A percentile compares a stretch with the other conserved stretches of the same genome.
These are phyloP conservation scores for Phytophthora crassamura DNA, from an alignment of 352 stramenopile species.

Conservation along the genomic window DNA sequence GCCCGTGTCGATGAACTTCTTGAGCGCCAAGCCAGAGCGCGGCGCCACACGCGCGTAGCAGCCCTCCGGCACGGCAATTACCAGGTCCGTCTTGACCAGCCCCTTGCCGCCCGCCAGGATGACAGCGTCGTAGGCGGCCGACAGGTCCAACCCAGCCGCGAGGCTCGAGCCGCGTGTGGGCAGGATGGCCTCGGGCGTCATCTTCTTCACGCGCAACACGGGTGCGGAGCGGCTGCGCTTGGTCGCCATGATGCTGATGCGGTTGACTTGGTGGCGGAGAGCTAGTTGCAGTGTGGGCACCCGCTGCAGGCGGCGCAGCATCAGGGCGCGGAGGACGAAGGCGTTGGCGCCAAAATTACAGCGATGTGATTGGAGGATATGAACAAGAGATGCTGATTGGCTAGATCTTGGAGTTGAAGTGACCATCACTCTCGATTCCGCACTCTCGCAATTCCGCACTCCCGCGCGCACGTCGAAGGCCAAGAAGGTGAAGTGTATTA, in stretches of 20 bases:
- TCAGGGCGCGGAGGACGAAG: background rate
- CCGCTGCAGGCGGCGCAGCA: background rate
- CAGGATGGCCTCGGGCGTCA: slow-evolving; percentile 82
- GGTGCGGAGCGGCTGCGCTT: slow-evolving; percentile 42
- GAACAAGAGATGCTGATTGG: slow-evolving; percentile 14
- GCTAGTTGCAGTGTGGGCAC: slow-evolving; percentile 3
- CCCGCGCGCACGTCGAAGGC: too few species aligned
- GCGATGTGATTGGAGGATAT: slow-evolving; percentile 27
- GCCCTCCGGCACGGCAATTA: slow-evolving; percentile 93
- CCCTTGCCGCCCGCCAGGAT: slow-evolving; percentile 93
- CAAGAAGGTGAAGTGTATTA: too few species aligned
- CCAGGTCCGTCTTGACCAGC: slow-evolving; percentile 97
- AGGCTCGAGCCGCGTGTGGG: slow-evolving; percentile 78
- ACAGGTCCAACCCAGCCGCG: slow-evolving; percentile 86
- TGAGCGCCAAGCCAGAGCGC: slow-evolving; percentile 95
- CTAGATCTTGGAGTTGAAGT: slow-evolving; percentile 1
- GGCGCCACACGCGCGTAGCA: slow-evolving; percentile 96
- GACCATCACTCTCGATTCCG: background rate
- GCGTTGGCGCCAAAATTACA: background rate
- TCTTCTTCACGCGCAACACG: slow-evolving; percentile 85
- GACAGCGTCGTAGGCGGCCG: slow-evolving; percentile 85
- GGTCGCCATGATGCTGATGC: slow-evolving; percentile 17
- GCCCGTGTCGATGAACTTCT: slow-evolving; percentile 98
- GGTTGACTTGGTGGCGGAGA: background rate
- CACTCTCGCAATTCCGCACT: too few species aligned